A percentile compares a stretch with the other conserved stretches of the same genome.
These are phyloP conservation scores for Cinchona pubescens DNA, from an alignment of 257 asterid genomes.

Conservation along the genomic window DNA sequence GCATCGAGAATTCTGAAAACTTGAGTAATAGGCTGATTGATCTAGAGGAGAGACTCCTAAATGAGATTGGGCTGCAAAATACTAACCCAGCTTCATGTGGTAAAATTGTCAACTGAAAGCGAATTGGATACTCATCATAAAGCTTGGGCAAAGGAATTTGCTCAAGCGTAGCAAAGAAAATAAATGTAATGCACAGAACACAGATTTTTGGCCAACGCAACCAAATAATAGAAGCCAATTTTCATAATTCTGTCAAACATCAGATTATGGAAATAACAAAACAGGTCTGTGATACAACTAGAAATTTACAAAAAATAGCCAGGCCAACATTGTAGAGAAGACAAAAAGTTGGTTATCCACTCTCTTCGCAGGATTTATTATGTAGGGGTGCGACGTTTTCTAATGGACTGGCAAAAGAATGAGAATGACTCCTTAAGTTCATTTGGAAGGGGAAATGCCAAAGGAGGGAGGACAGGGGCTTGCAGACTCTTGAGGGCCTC, in stretches of 20 bases:
- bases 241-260: background rate
- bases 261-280: background rate
- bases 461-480: constrained; percentile 53
- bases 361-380: background rate
- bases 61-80: background rate
- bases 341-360: background rate
- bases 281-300: background rate
- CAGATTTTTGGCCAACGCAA: background rate
- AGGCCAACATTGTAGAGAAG: background rate
- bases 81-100: no score
- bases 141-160: background rate
- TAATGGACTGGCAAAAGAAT: constrained; percentile 62
- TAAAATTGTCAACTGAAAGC: no score
- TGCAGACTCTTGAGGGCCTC: constrained; percentile 30
- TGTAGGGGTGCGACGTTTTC: constrained; percentile 34
- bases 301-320: background rate
- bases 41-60: background rate
- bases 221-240: background rate
- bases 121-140: no score
- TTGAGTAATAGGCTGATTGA: background rate
- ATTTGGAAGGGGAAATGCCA: constrained; percentile 75
- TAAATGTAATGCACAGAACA: background rate
- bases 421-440: constrained; percentile 84
- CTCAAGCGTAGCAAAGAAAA: background rate
- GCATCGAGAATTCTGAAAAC: no score